Evolutionary conservation across 2,329 filamentous ascomycete species (phyloP).

Genomic region (Mollisia scopiformis): DNA sequence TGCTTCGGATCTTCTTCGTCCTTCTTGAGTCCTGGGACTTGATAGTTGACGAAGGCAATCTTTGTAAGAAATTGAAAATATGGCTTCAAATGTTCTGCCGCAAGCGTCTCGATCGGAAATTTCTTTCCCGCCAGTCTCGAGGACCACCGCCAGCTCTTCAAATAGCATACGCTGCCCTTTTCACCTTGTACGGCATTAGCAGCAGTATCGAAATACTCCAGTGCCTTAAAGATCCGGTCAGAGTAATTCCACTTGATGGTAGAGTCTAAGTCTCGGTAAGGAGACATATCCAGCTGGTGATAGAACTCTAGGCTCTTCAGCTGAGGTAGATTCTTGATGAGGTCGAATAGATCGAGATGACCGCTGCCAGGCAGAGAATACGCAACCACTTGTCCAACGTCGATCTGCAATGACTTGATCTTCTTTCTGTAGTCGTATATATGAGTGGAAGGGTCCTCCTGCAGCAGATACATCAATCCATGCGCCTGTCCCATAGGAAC

Average conservation of each 20-base stretch:
- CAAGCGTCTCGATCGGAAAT: constrained; percentile 52
- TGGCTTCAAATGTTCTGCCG: constrained; percentile 53
- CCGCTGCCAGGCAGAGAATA: constrained; percentile 56
- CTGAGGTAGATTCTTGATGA: constrained; percentile 68
- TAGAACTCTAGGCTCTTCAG: constrained; percentile 73
- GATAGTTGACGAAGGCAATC: constrained; percentile 66
- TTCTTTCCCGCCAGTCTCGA: constrained; percentile 51
- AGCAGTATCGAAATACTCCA: constrained; percentile 58
- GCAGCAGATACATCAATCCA: constrained; percentile 54
- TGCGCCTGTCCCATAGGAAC: constrained; percentile 52
- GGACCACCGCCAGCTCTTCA: constrained; percentile 66
- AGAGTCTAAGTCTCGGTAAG: constrained; percentile 61
- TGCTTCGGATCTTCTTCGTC: constrained; percentile 41
- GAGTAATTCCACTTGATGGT: constrained; percentile 73
- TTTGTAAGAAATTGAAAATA: constrained; percentile 61
- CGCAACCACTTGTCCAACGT: constrained; percentile 49
- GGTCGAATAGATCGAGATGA: constrained; percentile 55
- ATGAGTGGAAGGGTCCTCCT: constrained; percentile 36
- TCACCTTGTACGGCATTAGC: constrained; percentile 29
- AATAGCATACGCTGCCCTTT: constrained; percentile 35
- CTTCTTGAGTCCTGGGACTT: constrained; percentile 50
- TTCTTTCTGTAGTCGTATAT: constrained; percentile 37
- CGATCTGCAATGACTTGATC: constrained; percentile 35
- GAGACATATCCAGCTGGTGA: constrained; percentile 69
- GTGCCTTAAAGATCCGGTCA: constrained; percentile 62